Percentiles rank a stretch among this genome's conserved stretches.
Evolutionary conservation across 2,329 filamentous ascomycete genomes (phyloP).

Genomic region (Pyrenochaeta sp.): DNA sequence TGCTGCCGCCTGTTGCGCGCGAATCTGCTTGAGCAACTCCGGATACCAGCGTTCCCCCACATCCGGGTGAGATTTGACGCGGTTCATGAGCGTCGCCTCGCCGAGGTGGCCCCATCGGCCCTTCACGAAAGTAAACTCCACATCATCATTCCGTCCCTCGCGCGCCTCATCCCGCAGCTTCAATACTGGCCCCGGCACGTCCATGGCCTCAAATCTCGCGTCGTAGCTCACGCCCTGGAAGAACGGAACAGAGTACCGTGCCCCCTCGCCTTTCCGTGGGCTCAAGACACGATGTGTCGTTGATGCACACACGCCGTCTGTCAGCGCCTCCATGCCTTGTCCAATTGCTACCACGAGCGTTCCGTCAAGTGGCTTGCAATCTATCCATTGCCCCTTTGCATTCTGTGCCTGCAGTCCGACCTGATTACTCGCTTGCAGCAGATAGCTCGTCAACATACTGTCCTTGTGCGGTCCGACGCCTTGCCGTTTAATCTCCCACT

Average conservation of each 20-base stretch:
- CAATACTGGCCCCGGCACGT: conserved; percentile 69
- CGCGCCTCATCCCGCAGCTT: conserved; percentile 70
- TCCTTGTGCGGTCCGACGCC: conserved; percentile 83
- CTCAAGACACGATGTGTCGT: conserved; percentile 87
- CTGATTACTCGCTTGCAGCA: conserved; percentile 82
- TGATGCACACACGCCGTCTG: conserved; percentile 79
- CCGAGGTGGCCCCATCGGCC: conserved; percentile 74
- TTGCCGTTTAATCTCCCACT: conserved; percentile 64
- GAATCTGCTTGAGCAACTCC: conserved; percentile 53
- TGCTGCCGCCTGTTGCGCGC: conserved; percentile 48
- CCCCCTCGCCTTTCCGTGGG: conserved; percentile 72
- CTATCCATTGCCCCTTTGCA: conserved; percentile 78
- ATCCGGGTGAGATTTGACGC: conserved; percentile 86
- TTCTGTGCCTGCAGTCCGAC: conserved; percentile 85
- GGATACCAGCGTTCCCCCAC: conserved; percentile 79
- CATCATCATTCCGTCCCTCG: conserved; percentile 69
- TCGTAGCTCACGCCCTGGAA: conserved; percentile 87
- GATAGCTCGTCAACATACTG: conserved; percentile 81
- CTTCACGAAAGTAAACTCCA: conserved; percentile 84
- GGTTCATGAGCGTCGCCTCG: conserved; percentile 84
- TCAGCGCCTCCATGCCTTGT: conserved; percentile 85
- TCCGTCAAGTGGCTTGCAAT: conserved; percentile 76
- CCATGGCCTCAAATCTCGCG: conserved; percentile 80
- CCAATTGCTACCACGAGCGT: conserved; percentile 89
- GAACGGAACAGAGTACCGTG: conserved; percentile 83